These are phyloP conservation scores for Ambrosia trifida DNA, from an alignment of 129 eudicot genomes.

Conservation along the genomic window DNA sequence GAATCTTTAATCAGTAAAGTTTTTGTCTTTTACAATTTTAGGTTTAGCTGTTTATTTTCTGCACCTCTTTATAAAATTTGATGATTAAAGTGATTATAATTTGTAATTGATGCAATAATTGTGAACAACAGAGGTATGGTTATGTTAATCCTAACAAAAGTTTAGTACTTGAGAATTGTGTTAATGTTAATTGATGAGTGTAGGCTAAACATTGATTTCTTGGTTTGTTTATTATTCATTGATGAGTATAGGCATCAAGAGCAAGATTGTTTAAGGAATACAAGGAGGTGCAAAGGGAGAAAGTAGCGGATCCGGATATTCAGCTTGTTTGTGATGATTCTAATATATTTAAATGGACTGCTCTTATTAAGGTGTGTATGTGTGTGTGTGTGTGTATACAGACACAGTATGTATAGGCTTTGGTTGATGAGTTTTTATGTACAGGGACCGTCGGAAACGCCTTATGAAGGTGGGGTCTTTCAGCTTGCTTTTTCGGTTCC, in stretches of 20 bases:
- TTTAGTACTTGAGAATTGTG: not conserved
- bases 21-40: not conserved
- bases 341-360: slow-evolving; percentile 94
- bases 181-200: not conserved
- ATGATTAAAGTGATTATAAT: not conserved
- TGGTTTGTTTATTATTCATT: not conserved
- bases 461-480: slow-evolving; percentile 93
- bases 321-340: slow-evolving; percentile 97
- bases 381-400: not conserved
- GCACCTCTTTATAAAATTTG: not conserved
- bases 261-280: slow-evolving; percentile 96
- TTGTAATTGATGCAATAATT: not conserved
- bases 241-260: slow-evolving; percentile 76
- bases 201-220: not conserved
- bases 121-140: not conserved
- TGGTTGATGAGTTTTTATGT: slow-evolving; percentile 15
- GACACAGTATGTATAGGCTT: not conserved
- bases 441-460: slow-evolving; percentile 97
- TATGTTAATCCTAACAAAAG: not conserved
- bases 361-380: slow-evolving; percentile 78
- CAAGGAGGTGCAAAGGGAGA: slow-evolving; percentile 94
- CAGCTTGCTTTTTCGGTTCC: slow-evolving; percentile 98
- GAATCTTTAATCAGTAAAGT: not conserved
- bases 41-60: not conserved
- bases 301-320: slow-evolving; percentile 93